These are phyloP conservation scores for Marasmius oreades DNA, from an alignment of 1,284 basidiomycete species.

Conservation along the genomic window DNA sequence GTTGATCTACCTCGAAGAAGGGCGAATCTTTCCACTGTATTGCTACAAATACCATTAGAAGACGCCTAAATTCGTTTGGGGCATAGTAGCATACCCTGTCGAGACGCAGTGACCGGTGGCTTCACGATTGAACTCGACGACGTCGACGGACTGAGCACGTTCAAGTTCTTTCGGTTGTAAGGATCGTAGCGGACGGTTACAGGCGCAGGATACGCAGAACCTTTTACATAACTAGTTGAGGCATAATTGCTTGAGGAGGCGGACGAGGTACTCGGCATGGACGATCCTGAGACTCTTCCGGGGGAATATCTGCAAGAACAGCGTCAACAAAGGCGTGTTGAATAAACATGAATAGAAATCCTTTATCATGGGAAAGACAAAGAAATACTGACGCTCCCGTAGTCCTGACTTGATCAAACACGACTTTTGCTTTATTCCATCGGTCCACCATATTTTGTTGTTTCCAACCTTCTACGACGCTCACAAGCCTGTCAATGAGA, in stretches of 20 bases:
- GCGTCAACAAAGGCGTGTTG: slow-evolving; percentile 4
- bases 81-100: background rate
- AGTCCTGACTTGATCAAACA: slow-evolving; percentile 58
- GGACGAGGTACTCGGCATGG: slow-evolving; percentile 7
- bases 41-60: slow-evolving; percentile 32
- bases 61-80: background rate
- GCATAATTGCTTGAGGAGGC: background rate
- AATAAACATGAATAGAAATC: slow-evolving; percentile 11
- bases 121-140: background rate
- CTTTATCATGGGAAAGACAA: slow-evolving; percentile 7
- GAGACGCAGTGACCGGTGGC: background rate
- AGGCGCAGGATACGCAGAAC: background rate
- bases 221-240: background rate
- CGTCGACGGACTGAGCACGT: background rate
- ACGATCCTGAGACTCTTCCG: slow-evolving; percentile 1
- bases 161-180: background rate
- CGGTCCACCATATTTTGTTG: slow-evolving; percentile 49
- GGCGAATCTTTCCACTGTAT: slow-evolving; percentile 80
- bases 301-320: slow-evolving; percentile 10
- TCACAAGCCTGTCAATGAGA: slow-evolving; percentile 67
- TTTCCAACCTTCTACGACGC: slow-evolving; percentile 57
- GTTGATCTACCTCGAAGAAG: slow-evolving; percentile 68
- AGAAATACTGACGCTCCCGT: slow-evolving; percentile 53
- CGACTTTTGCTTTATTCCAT: slow-evolving; percentile 61
- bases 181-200: background rate